These are phyloP conservation scores for Jamesozyma gamospora DNA, from an alignment of 805 yeast genomes.

Conservation along the genomic window DNA sequence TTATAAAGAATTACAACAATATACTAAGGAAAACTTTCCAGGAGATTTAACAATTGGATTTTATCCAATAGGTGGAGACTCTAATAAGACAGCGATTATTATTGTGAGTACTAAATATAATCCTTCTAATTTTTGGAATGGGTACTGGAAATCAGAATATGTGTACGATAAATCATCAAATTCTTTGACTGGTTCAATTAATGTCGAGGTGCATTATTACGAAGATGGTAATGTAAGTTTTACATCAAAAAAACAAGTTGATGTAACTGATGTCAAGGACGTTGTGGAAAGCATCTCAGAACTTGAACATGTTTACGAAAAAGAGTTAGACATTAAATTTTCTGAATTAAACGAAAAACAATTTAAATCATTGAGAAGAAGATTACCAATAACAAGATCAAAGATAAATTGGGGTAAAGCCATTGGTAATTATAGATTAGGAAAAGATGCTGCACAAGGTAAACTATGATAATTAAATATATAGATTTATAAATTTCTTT, in stretches of 20 bases:
- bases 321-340: constrained; percentile 51
- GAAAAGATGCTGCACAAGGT: constrained; percentile 59
- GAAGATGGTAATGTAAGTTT: constrained; percentile 94
- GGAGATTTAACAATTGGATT: constrained; percentile 40
- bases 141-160: constrained; percentile 74
- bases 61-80: constrained; percentile 29
- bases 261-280: constrained; percentile 13
- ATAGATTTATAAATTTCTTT: not conserved
- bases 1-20: constrained; percentile 26
- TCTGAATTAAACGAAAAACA: constrained; percentile 63
- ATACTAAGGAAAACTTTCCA: constrained; percentile 61
- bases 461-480: not conserved
- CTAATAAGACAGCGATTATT: constrained; percentile 32
- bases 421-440: constrained; percentile 79
- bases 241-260: constrained; percentile 35
- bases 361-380: constrained; percentile 81
- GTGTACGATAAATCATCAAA: constrained; percentile 29
- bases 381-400: constrained; percentile 83
- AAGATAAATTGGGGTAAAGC: constrained; percentile 94
- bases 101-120: constrained; percentile 65
- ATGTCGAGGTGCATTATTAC: constrained; percentile 77
- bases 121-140: constrained; percentile 76
- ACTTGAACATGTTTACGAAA: constrained; percentile 64
- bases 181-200: constrained; percentile 42
- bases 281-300: constrained; percentile 38